Base-by-base conservation (phyloP, 768 basidiomycete species). In the Suillus clintonianus region DNA sequence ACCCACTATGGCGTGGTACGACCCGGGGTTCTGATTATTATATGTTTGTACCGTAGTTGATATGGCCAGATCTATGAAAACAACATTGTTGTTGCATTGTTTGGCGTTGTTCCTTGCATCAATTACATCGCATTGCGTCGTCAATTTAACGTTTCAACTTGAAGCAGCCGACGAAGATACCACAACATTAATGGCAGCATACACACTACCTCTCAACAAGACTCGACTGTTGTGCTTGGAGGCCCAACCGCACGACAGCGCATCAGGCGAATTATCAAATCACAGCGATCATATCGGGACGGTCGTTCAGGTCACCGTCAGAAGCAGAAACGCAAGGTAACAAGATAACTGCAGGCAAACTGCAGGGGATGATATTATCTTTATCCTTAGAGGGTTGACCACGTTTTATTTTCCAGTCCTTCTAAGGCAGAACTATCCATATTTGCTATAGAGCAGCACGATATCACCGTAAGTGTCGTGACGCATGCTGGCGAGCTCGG, bases 221-320 rank as follows among this genome's bases (percentile, higher is more conserved):
- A 56, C 55, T 17, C 36, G 22, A 56, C 22, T 56, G 1, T 17
- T 56, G 4, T 56, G 3, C 55, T 24, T 39, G n/a, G 55, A 24
- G 9, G 22, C 55, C 36, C 14, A 24, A 7, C 39, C 37, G 3
- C 27, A 13, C 24, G 6, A 30, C 24, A 57, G 39, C 17, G 37
- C 37, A 19, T 19, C 15, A 17, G 55, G 17, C 17, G 22, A 22
- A 37, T 22, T 14, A 2, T 24, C 37, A 6, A 57, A 27, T 56
- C 24, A 6, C 14, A 8, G 22, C 15, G 36, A 39, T 41, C 24
- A 19, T 39, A 41, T 41, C 17, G 56, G 56, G 37, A 39, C 55
- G 27, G 55, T 57, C 10, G 55, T 57, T 39, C 55, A 39, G 37
- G 55, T 57, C 37, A 57, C 55, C 55, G 27, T 57, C 37, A 39